Evolutionary conservation across 495 filamentous ascomycete genomes (phyloP), one percentile per base, ranked within the genome.

Genomic region (Xanthoparmelia taractica): DNA sequence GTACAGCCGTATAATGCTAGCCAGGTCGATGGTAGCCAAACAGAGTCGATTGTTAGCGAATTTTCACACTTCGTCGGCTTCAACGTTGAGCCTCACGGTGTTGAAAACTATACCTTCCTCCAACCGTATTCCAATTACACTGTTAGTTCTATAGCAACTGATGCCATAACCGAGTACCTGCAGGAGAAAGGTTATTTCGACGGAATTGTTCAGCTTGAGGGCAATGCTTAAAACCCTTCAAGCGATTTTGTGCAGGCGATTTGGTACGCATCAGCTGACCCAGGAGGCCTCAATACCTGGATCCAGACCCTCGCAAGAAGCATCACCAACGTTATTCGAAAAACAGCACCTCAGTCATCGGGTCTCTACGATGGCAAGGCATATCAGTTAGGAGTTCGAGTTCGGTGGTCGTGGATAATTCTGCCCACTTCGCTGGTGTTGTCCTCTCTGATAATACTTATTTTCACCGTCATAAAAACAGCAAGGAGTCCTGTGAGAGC

Each of bases 271-370:
- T 38, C 63, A 4, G 43, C 17, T 4, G 7, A 5, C 6, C 6
- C 13, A 5, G 63, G 47, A 27, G 63, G 41, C 29, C 57, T 65
- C 27, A 20, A 60, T 27, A 7, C 18, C 7, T 60, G 57, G 63
- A 65, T 65, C 43, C 25, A 65, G 25, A 65, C 52, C 8, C 23
- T 59, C 1, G 57, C 57, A 12, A 12, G 7, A 15, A 65, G 57
- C 15, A 60, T 65, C 45, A 65, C 57, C 12, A 54, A 64, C 17
- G 57, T 54, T 12, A 20, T 64, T 4, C 63, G 64, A 15, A 41
- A 43, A 4, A 34, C n/a, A 0, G 3, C n/a, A 7, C 4, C 41
- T 13, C 8, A n/a, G 33, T 52, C 20, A 6, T 29, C 25, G 18
- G 56, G 41, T 18, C 3, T 36, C 11, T 60, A 61, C 29, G n/a